These are phyloP conservation scores for Aspergillus sp. DNA, from an alignment of 2,329 filamentous ascomycete genomes.

Conservation along the genomic window DNA sequence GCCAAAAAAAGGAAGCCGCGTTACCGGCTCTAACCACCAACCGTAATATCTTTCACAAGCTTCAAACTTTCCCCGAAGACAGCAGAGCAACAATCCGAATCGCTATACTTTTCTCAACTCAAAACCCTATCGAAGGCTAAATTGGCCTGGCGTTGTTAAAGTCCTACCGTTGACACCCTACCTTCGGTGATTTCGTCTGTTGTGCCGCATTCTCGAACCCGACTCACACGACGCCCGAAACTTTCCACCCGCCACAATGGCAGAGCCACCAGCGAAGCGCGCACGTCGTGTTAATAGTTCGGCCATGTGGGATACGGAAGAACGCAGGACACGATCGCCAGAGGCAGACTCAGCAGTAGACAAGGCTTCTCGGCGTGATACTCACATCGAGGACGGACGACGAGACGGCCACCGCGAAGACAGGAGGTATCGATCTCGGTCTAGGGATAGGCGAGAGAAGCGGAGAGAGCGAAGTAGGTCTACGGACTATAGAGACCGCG, in stretches of 20 bases:
- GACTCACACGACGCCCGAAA: neutral
- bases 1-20: slow-evolving; percentile 21
- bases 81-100: slow-evolving; percentile 10
- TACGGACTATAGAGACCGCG: slow-evolving; percentile 43
- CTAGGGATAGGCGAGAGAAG: slow-evolving; percentile 45
- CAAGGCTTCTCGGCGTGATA: slow-evolving; percentile 45
- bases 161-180: neutral
- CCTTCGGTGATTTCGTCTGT: neutral
- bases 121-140: slow-evolving; percentile 16
- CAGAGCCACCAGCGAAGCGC: slow-evolving; percentile 58
- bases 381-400: slow-evolving; percentile 39
- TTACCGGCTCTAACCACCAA: slow-evolving; percentile 23
- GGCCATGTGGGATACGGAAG: slow-evolving; percentile 62
- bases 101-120: neutral
- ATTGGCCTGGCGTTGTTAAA: neutral
- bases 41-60: slow-evolving; percentile 35
- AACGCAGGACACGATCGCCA: slow-evolving; percentile 33
- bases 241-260: slow-evolving; percentile 45
- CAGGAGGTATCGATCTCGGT: slow-evolving; percentile 45
- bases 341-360: slow-evolving; percentile 36
- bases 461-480: slow-evolving; percentile 51
- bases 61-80: slow-evolving; percentile 23
- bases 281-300: slow-evolving; percentile 61
- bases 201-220: neutral
- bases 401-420: slow-evolving; percentile 45